Base-by-base conservation (phyloP, 225 moss, liverwort and hornwort species). In the Rhytidiadelphus loreus region DNA sequence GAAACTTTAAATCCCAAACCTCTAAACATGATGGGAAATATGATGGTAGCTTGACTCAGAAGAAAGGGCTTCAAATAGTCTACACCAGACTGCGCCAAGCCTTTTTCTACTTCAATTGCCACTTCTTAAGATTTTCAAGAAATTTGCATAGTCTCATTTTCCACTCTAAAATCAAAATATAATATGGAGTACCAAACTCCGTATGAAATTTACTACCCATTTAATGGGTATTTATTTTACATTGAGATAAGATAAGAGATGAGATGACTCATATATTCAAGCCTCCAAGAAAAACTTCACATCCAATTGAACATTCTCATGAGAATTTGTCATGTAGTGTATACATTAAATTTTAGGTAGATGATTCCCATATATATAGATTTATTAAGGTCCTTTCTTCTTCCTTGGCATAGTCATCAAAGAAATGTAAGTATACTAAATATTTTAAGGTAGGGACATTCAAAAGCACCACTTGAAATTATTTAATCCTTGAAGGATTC, bases 341-440 rank as follows among this genome's bases (percentile, higher is more conserved):
- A 70, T 5, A 14, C 43, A 43, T 26, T 71, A 71, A 44, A 44
- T 71, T 71, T 28, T 44, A 28, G 8, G 5, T 26, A 43, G 8
- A 26, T 15, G 43, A 23, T 0, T 43, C 3, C 16, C 0, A 43
- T 3, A 41, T 23, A n/a, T n/a, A 22, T n/a, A 12, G 7, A 22
- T 22, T 37, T n/a, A 39, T 23, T 14, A 39, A 14, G 12, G 24
- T 69, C 39, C 8, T 70, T 3, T 70, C 8, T 41, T 39, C 23
- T 0, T 24, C 24, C 4, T 68, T 69, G 22, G 8, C 13, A 39
- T 23, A 7, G 4, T 69, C 0, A 0, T 23, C 13, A n/a, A 6
- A 39, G 7, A 13, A 0, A 2, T 3, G 4, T 12, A 2, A 23
- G 9, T 39, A 24, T 24, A 69, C 4, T 69, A 37, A 39, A 69